A percentile compares a stretch with the other conserved stretches of the same genome.
Conservation (phyloP, 768 basidiomycete genomes). For the Termitomyces sp. region DNA sequence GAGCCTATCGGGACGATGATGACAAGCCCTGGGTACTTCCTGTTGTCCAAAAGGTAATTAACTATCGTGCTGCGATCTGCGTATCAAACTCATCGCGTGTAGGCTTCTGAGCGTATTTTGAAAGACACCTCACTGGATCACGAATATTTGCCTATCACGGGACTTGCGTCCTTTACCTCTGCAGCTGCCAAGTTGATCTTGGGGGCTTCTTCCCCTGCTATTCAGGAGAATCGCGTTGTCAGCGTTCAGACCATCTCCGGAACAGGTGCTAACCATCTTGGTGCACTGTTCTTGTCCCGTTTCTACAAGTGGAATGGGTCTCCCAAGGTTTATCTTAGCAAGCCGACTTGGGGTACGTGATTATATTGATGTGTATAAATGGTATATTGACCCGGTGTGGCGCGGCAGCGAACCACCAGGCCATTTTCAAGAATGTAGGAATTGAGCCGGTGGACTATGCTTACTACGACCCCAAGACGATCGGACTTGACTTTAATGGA, state of each 20-base stretch:
- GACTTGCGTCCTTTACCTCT: constrained; percentile 77
- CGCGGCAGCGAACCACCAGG: constrained; percentile 77
- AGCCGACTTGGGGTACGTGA: constrained; percentile 90
- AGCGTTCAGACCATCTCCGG: constrained; percentile 95
- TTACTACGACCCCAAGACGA: constrained; percentile 92
- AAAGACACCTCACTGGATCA: constrained; percentile 77
- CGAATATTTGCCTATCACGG: constrained; percentile 91
- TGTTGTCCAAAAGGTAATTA: constrained; percentile 77
- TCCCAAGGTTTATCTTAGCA: constrained; percentile 79
- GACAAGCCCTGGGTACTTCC: constrained; percentile 92
- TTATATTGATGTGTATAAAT: background rate
- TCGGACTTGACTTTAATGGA: constrained; percentile 79
- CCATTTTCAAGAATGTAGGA: constrained; percentile 89
- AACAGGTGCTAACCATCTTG: constrained; percentile 94
- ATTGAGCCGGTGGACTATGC: constrained; percentile 84
- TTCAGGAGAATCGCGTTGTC: constrained; percentile 68
- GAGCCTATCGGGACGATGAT: constrained; percentile 87
- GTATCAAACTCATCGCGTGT: background rate
- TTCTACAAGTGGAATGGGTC: constrained; percentile 76
- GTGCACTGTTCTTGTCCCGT: constrained; percentile 78
- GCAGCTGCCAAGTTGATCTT: constrained; percentile 84
- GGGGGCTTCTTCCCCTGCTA: constrained; percentile 65
- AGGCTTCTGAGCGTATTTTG: constrained; percentile 76
- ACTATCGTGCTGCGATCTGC: background rate
- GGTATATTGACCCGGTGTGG: background rate